These are phyloP conservation scores for Volvox africanus DNA, from an alignment of 139 green algal genomes.

Conservation along the genomic window DNA sequence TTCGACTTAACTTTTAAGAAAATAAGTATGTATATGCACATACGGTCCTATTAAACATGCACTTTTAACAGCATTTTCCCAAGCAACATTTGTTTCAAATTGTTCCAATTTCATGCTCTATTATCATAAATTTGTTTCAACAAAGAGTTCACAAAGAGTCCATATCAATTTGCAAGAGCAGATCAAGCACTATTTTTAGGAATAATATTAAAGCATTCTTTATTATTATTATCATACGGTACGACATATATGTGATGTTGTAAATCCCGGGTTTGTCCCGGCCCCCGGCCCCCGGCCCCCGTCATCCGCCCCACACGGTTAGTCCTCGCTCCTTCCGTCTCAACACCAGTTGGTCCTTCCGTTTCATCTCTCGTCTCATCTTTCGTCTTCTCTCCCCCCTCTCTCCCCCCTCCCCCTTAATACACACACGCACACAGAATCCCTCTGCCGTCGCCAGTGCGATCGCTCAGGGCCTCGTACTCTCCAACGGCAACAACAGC, in stretches of 20 bases:
- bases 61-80: background rate
- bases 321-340: too few relatives aligned
- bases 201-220: too few relatives aligned
- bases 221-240: too few relatives aligned
- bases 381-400: background rate
- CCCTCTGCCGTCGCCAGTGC: background rate
- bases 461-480: slow-evolving; percentile 26
- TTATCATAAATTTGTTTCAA: too few relatives aligned
- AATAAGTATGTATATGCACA: background rate
- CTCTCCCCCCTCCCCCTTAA: background rate
- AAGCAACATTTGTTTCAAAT: background rate
- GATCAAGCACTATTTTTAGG: too few relatives aligned
- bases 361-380: background rate
- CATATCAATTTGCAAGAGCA: too few relatives aligned
- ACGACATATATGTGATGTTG: too few relatives aligned
- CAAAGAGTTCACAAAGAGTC: too few relatives aligned
- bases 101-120: background rate
- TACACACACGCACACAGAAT: slow-evolving; percentile 5
- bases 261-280: too few relatives aligned
- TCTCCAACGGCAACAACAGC: slow-evolving; percentile 36
- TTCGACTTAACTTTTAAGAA: background rate
- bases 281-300: too few relatives aligned
- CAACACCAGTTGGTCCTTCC: too few relatives aligned
- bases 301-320: too few relatives aligned
- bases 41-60: background rate